A percentile compares a stretch with the other conserved stretches of the same genome.
These are phyloP conservation scores for Botryotinia convoluta DNA, from an alignment of 2,329 filamentous ascomycete genomes.

Conservation along the genomic window DNA sequence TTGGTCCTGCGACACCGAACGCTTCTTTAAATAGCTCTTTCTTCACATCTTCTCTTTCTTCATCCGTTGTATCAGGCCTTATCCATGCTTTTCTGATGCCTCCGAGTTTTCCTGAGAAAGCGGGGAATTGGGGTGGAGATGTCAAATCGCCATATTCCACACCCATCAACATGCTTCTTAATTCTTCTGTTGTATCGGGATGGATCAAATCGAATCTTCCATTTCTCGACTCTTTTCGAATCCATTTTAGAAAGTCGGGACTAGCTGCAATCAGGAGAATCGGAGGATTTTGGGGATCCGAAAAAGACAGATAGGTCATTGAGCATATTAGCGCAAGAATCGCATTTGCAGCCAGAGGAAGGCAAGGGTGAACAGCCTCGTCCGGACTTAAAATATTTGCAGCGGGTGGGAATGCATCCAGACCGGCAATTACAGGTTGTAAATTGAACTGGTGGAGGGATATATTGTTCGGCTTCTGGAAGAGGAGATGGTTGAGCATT, in stretches of 20 bases:
- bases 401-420: not conserved
- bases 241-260: slow-evolving; percentile 15
- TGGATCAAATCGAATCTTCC: slow-evolving; percentile 9
- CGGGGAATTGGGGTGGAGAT: not conserved
- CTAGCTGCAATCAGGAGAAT: not conserved
- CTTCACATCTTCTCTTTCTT: not conserved
- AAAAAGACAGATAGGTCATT: slow-evolving; percentile 8
- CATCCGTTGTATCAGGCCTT: not conserved
- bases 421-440: slow-evolving; percentile 10
- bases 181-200: not conserved
- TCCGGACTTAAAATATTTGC: slow-evolving; percentile 8
- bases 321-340: slow-evolving; percentile 14
- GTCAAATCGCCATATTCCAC: not conserved
- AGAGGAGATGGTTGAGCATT: not conserved
- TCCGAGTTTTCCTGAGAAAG: not conserved
- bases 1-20: not conserved
- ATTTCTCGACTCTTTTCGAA: slow-evolving; percentile 1
- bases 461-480: not conserved
- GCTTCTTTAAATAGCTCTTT: slow-evolving; percentile 3
- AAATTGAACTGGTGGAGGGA: not conserved
- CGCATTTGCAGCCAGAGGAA: slow-evolving; percentile 1
- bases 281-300: not conserved
- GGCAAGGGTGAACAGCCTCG: not conserved
- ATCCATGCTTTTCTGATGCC: not conserved
- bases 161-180: slow-evolving; percentile 11